Evolutionary conservation across 208 protist species (phyloP), one percentile per base, ranked within the genome.

Genomic region (Wallacemonas rigidus): DNA sequence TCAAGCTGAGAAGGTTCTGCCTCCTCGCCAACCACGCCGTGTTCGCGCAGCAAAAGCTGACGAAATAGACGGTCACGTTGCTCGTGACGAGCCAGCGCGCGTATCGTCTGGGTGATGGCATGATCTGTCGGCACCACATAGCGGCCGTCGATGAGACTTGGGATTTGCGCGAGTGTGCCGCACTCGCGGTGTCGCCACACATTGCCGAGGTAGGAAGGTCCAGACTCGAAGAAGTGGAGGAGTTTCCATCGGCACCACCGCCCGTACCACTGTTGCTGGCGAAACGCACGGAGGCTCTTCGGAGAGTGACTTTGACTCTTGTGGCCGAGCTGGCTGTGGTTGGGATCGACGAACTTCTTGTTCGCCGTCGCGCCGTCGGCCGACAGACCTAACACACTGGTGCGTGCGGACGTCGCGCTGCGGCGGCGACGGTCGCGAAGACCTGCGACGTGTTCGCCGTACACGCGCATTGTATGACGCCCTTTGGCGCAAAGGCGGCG

Each of bases 171-270:
- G 53, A 43, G 40, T 57, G 36, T 71, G 43, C 67, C 58, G 44
- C 64, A 60, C 54, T 67, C 60, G n/a, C 58, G 48, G 68, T 74
- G 43, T 64, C 61, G 11, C 77, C 82, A 87, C 40, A 83, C 82
- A n/a, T 64, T 76, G 4, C 51, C 68, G 39, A 87, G 57, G 62
- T 83, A 87, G n/a, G 11, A 6, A 2, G 65, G 74, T 43, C 76
- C 76, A n/a, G 72, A 58, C 40, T 83, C 82, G 55, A 73, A 81
- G 51, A 87, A 81, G 56, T 77, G 71, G 47, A 63, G 55, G 71
- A 87, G 60, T 67, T 87, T 74, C 82, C 78, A 83, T 15, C 58
- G 69, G 48, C 77, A 82, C 81, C 77, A 82, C 26, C 71, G 72
- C 51, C 43, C 69, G 47, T 82, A 80, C 50, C 72, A 67, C 39